These are phyloP conservation scores for Limtongia smithiae DNA, from an alignment of 805 yeast genomes.

Conservation along the genomic window DNA sequence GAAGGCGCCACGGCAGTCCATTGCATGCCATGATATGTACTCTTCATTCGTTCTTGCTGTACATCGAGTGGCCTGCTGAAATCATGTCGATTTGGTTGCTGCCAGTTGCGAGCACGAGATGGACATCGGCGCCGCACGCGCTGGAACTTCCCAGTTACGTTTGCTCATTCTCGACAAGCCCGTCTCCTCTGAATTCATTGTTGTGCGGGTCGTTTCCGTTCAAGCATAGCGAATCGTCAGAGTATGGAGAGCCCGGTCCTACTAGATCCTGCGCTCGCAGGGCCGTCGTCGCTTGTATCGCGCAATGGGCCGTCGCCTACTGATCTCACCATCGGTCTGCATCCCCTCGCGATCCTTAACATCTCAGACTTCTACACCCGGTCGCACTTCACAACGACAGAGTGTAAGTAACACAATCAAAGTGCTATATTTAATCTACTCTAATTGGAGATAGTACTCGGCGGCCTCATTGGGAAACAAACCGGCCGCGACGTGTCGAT, in stretches of 20 bases:
- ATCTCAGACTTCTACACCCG: conserved; percentile 39
- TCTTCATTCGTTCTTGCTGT: no score
- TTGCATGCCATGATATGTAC: no score
- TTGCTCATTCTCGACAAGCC: background rate
- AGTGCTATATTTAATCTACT: background rate
- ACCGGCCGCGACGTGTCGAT: conserved; percentile 33
- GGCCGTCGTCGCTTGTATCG: conserved; percentile 13
- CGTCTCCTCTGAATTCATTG: background rate
- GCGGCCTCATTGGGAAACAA: conserved; percentile 37
- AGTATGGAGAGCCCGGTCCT: background rate
- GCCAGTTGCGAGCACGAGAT: no score
- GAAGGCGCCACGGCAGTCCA: conserved; percentile 9
- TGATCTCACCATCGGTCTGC: conserved; percentile 31
- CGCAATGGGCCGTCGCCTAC: conserved; percentile 7
- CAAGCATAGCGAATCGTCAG: no score
- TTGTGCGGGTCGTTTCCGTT: no score
- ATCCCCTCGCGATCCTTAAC: conserved; percentile 39
- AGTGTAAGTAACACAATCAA: conserved; percentile 23
- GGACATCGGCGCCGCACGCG: no score
- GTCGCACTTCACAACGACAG: conserved; percentile 15
- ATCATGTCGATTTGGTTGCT: no score
- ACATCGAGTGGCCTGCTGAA: no score
- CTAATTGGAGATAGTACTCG: conserved; percentile 30
- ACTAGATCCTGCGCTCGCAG: no score
- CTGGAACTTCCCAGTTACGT: no score